Evolutionary conservation across 768 basidiomycete genomes (phyloP), one percentile per base, ranked within the genome.

Genomic region (Leccinum fibrillosum): DNA sequence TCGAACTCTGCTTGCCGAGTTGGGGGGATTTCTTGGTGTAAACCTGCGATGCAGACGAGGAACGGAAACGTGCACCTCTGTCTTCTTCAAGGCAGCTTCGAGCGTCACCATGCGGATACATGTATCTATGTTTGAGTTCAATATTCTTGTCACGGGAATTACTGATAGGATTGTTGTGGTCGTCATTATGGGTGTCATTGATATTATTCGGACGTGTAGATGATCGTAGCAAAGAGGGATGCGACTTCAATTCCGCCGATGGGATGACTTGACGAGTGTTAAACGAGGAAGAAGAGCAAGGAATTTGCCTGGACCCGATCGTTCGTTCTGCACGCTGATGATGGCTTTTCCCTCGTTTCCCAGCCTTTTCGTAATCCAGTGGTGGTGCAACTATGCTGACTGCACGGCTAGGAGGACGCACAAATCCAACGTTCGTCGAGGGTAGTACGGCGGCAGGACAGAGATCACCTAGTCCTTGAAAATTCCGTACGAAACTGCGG

Each of bases 371-470:
- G 30, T 63, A 62, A 32, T 57, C 57, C 12, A 67, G 63, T 11
- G 70, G 68, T 5, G 70, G 68, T 12, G 70, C 62, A 19, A 72
- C 65, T 37, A 74, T 74, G 19, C 55, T 69, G 60, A 74, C 60
- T 12, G 72, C 70, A 54, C 70, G 72, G 30, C 59, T 72, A 23
- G 61, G 64, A 15, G 68, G 70, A 52, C 64, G 71, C 45, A 58
- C 42, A 50, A 70, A 48, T 12, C 26, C 44, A 11, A 58, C 26
- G 28, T 25, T 61, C 19, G 53, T 52, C 5, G 35, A n/a, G 9
- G 52, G 8, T 8, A 58, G 28, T 25, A 39, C 30, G 45, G 47
- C 49, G 4, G 59, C 32, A 28, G 39, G 34, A 49, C 48, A 23
- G 5, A 9, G 23, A 17, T 58, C 57, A 17, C 42, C 42, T 12